Evolutionary conservation across 106 monocot species (phyloP).

Genomic region (Acanthochlamys bracteata): DNA sequence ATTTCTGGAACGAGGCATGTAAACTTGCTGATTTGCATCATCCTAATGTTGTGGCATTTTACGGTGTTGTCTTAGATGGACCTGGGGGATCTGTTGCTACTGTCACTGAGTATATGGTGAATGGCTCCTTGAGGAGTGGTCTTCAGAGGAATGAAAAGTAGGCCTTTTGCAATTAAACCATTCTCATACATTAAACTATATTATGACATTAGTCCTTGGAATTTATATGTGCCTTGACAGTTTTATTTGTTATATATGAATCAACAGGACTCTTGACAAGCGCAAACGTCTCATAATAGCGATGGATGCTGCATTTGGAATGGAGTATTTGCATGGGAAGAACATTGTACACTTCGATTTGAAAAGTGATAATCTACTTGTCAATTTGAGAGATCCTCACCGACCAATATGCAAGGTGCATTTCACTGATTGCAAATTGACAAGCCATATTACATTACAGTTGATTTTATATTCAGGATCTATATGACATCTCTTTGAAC

Average conservation of each 20-base stretch:
- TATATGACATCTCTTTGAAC: too few relatives aligned
- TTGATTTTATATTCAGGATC: not conserved
- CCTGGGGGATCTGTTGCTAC: slow-evolving; percentile 81
- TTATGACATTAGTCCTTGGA: not conserved
- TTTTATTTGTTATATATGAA: slow-evolving; percentile 6
- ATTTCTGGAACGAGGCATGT: slow-evolving; percentile 95
- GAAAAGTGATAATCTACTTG: slow-evolving; percentile 93
- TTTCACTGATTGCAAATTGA: not conserved
- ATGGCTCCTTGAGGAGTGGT: slow-evolving; percentile 86
- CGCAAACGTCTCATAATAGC: slow-evolving; percentile 85
- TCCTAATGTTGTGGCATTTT: slow-evolving; percentile 97
- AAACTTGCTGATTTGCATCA: slow-evolving; percentile 96
- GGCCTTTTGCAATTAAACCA: not conserved
- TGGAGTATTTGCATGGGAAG: slow-evolving; percentile 96
- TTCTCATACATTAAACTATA: not conserved
- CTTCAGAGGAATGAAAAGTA: slow-evolving; percentile 73
- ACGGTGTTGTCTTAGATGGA: slow-evolving; percentile 94
- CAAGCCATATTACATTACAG: not conserved
- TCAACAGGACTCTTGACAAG: slow-evolving; percentile 58
- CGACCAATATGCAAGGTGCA: slow-evolving; percentile 97
- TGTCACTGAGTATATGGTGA: slow-evolving; percentile 95
- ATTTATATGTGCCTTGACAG: not conserved
- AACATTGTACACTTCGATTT: slow-evolving; percentile 96
- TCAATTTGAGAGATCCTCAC: slow-evolving; percentile 82
- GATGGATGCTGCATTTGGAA: slow-evolving; percentile 97